These are phyloP conservation scores for Melampsora larici-populina DNA, from an alignment of 1,284 basidiomycete species.

Conservation along the genomic window DNA sequence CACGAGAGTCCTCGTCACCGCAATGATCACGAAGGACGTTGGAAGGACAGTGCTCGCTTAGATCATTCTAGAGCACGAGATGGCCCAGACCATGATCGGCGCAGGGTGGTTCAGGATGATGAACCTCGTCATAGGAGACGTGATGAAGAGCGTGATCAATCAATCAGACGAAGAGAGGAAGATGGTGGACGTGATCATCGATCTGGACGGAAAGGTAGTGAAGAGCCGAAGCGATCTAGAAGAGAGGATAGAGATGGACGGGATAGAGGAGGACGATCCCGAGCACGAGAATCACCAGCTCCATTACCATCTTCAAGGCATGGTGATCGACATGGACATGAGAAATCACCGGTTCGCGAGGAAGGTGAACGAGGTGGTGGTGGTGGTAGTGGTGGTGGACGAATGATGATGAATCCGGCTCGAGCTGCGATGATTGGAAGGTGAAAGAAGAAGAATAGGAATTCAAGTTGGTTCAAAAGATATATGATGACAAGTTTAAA, in stretches of 20 bases:
- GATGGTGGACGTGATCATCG: not conserved
- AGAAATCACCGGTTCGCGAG: not conserved
- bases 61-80: not conserved
- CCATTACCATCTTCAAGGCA: not conserved
- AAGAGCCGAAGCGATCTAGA: not conserved
- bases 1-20: too few species aligned
- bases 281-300: not conserved
- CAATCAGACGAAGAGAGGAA: not conserved
- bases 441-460: not conserved
- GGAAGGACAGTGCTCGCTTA: not conserved
- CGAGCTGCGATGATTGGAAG: slow-evolving; percentile 10
- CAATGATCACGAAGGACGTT: too few species aligned
- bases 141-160: not conserved
- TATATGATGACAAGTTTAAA: too few species aligned
- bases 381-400: not conserved
- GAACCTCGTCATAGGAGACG: too few species aligned
- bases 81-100: not conserved
- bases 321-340: not conserved
- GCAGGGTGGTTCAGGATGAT: too few species aligned
- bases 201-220: not conserved
- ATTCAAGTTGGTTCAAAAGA: too few species aligned
- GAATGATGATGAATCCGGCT: slow-evolving; percentile 1
- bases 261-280: not conserved
- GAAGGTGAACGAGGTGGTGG: not conserved
- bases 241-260: not conserved